Conservation (phyloP, 2,329 filamentous ascomycete genomes). For the Pseudophaeomoniella oleicola region DNA sequence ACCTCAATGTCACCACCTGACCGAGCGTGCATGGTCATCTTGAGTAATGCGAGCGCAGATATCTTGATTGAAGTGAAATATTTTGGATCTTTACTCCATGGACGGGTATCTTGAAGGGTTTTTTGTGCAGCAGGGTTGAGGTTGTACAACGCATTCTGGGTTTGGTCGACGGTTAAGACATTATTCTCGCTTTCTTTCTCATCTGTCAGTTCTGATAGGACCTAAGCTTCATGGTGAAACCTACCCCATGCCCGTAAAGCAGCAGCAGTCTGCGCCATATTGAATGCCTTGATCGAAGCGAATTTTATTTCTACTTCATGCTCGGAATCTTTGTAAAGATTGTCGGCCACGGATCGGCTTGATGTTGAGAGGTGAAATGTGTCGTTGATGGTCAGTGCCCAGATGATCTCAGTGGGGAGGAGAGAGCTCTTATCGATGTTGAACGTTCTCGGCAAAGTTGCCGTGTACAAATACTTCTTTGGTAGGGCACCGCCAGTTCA, state of each 20-base stretch:
- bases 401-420: no score
- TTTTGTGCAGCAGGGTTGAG: slow-evolving; percentile 55
- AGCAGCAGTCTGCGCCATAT: slow-evolving; percentile 9
- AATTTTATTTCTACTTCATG: no score
- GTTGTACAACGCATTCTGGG: slow-evolving; percentile 80
- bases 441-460: no score
- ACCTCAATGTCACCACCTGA: slow-evolving; percentile 83
- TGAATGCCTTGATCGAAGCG: no score
- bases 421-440: no score
- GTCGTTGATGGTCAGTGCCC: no score
- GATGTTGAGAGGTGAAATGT: no score
- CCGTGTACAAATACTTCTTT: no score
- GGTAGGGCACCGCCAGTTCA: no score
- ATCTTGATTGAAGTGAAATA: slow-evolving; percentile 92
- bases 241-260: slow-evolving; percentile 9
- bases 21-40: slow-evolving; percentile 99
- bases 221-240: no score
- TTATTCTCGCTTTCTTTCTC: slow-evolving; percentile 72
- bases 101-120: slow-evolving; percentile 45
- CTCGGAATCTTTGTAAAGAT: no score
- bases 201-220: not conserved
- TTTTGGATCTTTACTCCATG: slow-evolving; percentile 65
- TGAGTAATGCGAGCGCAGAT: slow-evolving; percentile 82
- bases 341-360: no score
- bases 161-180: slow-evolving; percentile 67